phyloP scores from a whole-genome alignment of 2,329 filamentous ascomycete species.

The Colletotrichum nymphaeae region DNA sequence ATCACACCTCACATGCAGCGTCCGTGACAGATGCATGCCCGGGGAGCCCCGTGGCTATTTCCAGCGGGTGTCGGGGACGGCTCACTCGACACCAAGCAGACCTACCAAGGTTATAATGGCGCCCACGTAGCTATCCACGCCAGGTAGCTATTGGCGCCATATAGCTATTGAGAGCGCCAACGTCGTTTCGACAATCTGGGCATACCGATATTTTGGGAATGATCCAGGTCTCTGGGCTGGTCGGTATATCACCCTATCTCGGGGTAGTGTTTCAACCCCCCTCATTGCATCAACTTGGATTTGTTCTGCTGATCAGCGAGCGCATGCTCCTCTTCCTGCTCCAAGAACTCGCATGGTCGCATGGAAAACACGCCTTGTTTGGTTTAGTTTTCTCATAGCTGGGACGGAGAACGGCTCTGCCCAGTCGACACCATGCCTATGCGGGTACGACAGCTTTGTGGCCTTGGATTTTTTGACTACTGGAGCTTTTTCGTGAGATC shows the following conservation, averaged over 20 bases:
- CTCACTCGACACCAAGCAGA: background rate
- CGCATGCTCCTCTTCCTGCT: too few relatives aligned
- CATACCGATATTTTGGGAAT: background rate
- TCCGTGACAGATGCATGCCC: background rate
- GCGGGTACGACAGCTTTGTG: background rate
- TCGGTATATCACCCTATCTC: background rate
- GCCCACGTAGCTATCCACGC: too few relatives aligned
- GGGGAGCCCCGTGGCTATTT: background rate
- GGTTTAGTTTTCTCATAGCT: slow-evolving; percentile 7
- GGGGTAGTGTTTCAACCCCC: slow-evolving; percentile 6
- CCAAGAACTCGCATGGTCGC: background rate
- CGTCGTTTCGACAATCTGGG: slow-evolving; percentile 8
- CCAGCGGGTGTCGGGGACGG: background rate
- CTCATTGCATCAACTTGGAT: background rate
- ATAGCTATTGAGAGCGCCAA: background rate
- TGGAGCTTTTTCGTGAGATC: background rate
- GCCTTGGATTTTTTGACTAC: background rate
- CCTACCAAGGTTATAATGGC: background rate
- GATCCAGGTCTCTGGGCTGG: background rate
- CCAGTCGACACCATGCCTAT: slow-evolving; percentile 6
- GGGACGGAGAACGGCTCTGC: background rate
- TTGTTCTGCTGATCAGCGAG: slow-evolving; percentile 3
- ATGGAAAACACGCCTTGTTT: background rate
- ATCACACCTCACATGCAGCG: background rate
- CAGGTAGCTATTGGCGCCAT: background rate